Evolutionary conservation across 148 eudicot genomes (phyloP).

Genomic region (Salicornia ramosissima): DNA sequence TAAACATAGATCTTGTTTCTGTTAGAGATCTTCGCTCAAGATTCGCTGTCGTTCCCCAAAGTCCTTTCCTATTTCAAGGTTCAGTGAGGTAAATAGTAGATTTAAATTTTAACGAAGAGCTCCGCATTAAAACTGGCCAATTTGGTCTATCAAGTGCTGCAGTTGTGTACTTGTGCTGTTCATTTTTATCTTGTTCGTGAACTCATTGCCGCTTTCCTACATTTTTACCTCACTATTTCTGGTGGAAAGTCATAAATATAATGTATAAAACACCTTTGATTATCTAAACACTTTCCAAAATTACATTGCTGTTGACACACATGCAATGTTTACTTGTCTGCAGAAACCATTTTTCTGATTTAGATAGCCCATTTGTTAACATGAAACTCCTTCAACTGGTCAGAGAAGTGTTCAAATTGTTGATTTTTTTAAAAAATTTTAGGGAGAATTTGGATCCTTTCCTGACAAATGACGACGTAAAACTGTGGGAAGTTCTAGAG

Average conservation of each 20-base stretch:
- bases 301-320: background rate
- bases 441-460: slow-evolving; percentile 91
- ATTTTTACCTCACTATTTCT: background rate
- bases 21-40: slow-evolving; percentile 67
- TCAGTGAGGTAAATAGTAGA: slow-evolving; percentile 54
- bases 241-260: background rate
- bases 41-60: slow-evolving; percentile 87
- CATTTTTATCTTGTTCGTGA: slow-evolving; percentile 1
- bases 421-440: slow-evolving; percentile 16
- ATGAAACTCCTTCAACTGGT: background rate
- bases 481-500: slow-evolving; percentile 69
- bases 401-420: background rate
- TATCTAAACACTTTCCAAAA: background rate
- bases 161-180: background rate
- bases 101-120: background rate
- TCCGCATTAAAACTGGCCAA: background rate
- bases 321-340: background rate
- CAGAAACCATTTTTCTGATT: background rate
- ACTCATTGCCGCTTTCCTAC: background rate
- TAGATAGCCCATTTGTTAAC: background rate
- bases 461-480: slow-evolving; percentile 39
- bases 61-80: slow-evolving; percentile 92
- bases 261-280: background rate
- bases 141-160: background rate
- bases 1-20: slow-evolving; percentile 48